Conservation (phyloP, 169 alveolate genomes). For the Plasmodium ovale region DNA sequence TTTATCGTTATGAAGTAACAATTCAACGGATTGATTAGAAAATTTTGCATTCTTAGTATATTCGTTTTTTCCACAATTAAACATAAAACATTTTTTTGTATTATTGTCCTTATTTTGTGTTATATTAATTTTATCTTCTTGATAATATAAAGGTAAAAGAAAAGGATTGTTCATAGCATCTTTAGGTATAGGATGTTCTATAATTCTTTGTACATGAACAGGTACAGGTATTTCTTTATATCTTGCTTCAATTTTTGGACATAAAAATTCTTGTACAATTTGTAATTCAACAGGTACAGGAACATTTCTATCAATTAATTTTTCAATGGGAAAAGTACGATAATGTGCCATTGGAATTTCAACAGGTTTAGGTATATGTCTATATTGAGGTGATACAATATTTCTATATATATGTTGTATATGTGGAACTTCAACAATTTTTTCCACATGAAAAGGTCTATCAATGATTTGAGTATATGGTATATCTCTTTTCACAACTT, state of each 20-base stretch:
- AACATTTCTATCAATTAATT: constrained; percentile 91
- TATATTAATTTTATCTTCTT: constrained; percentile 33
- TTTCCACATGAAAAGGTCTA: constrained; percentile 90
- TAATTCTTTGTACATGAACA: constrained; percentile 92
- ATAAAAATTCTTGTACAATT: constrained; percentile 91
- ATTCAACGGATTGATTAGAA: constrained; percentile 38
- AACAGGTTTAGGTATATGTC: constrained; percentile 94
- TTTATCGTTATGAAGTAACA: constrained; percentile 53
- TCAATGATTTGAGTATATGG: constrained; percentile 84
- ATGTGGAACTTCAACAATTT: constrained; percentile 94
- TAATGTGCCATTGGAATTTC: constrained; percentile 94
- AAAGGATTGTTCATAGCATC: constrained; percentile 81
- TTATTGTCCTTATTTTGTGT: constrained; percentile 6
- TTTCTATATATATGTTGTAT: constrained; percentile 90
- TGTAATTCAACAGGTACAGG: constrained; percentile 94
- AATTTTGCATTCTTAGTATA: constrained; percentile 1
- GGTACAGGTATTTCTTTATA: constrained; percentile 94
- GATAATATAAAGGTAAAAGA: constrained; percentile 52
- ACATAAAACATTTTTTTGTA: constrained; percentile 25
- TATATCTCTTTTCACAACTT: constrained; percentile 82
- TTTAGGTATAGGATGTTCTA: constrained; percentile 92
- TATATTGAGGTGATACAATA: constrained; percentile 92
- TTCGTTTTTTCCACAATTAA: constrained; percentile 26
- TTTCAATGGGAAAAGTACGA: constrained; percentile 92
- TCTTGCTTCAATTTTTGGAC: constrained; percentile 91